phyloP scores from a whole-genome alignment of 108 stramenopile species.

The Discostella pseudostelligera region DNA sequence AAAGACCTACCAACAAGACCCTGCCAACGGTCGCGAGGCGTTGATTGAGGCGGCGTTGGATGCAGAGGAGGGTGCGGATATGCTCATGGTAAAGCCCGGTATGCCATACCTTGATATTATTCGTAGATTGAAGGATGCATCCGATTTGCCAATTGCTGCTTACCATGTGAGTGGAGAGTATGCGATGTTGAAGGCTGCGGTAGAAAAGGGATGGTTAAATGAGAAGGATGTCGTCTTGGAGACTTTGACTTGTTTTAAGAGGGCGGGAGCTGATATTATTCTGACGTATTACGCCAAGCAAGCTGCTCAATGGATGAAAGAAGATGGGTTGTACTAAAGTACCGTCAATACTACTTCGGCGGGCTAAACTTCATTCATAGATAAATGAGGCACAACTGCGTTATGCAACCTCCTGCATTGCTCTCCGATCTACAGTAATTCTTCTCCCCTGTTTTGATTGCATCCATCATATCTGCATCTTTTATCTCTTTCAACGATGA shows the following conservation, averaged over 20 bases:
- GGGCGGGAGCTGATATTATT: slow-evolving; percentile 98
- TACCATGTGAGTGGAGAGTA: slow-evolving; percentile 99
- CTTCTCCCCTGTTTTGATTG: no score
- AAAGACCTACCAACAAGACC: slow-evolving; percentile 99
- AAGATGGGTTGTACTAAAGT: slow-evolving; percentile 78
- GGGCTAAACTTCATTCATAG: not conserved
- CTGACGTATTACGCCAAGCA: slow-evolving; percentile 98
- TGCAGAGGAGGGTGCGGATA: slow-evolving; percentile 97
- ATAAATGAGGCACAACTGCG: no score
- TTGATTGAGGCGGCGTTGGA: slow-evolving; percentile 94
- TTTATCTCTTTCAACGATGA: no score
- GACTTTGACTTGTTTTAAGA: slow-evolving; percentile 95
- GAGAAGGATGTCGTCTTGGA: slow-evolving; percentile 95
- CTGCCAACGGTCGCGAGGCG: slow-evolving; percentile 96
- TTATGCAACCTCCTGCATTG: no score
- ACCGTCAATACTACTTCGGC: not conserved
- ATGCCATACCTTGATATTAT: slow-evolving; percentile 99
- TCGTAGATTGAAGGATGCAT: slow-evolving; percentile 86
- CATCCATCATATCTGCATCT: no score
- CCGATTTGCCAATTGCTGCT: slow-evolving; percentile 92
- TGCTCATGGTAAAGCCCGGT: slow-evolving; percentile 99
- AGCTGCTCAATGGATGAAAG: slow-evolving; percentile 92
- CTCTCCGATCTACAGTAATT: no score
- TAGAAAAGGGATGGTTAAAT: slow-evolving; percentile 94
- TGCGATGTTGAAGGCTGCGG: slow-evolving; percentile 99